phyloP scores from a whole-genome alignment of 495 filamentous ascomycete species.

The Tuber calosporum region DNA sequence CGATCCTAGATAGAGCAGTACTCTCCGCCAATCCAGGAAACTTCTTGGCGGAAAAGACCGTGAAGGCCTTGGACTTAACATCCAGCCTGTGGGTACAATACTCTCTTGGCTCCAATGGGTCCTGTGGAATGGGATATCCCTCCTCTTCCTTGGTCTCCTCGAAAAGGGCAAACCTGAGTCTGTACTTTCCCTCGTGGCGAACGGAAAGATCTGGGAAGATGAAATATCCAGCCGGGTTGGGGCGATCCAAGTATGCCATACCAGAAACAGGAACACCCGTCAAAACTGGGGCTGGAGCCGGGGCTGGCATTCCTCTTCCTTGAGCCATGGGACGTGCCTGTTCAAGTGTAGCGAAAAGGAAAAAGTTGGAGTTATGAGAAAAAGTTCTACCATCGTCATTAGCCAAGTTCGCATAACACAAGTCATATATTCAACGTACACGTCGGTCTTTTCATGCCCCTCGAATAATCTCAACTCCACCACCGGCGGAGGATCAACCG shows the following conservation, averaged over 20 bases:
- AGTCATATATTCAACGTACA: conserved; percentile 33
- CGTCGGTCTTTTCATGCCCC: conserved; percentile 54
- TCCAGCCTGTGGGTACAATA: conserved; percentile 62
- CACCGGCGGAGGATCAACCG: conserved; percentile 92
- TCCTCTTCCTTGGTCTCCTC: conserved; percentile 77
- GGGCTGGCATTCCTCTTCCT: conserved; percentile 59
- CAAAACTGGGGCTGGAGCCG: conserved; percentile 68
- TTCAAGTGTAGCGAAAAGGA: conserved; percentile 89
- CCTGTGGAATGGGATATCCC: conserved; percentile 43
- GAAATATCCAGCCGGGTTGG: conserved; percentile 87
- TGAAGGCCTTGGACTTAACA: conserved; percentile 79
- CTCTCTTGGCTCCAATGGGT: conserved; percentile 42
- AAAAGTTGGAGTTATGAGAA: conserved; percentile 92
- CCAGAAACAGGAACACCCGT: conserved; percentile 95
- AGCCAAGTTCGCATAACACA: conserved; percentile 2
- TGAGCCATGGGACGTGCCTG: conserved; percentile 79
- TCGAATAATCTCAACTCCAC: conserved; percentile 87
- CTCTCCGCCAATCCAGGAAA: conserved; percentile 92
- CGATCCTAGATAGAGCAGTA: conserved; percentile 76
- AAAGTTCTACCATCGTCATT: conserved; percentile 69
- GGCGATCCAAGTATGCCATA: conserved; percentile 92
- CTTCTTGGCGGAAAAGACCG: conserved; percentile 95
- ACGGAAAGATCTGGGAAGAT: conserved; percentile 97
- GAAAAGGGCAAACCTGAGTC: conserved; percentile 82
- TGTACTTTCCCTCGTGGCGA: conserved; percentile 87